Evolutionary conservation across 441 rosid species (phyloP), one percentile per base, ranked within the genome.

Genomic region (Dalechampia spathulata): DNA sequence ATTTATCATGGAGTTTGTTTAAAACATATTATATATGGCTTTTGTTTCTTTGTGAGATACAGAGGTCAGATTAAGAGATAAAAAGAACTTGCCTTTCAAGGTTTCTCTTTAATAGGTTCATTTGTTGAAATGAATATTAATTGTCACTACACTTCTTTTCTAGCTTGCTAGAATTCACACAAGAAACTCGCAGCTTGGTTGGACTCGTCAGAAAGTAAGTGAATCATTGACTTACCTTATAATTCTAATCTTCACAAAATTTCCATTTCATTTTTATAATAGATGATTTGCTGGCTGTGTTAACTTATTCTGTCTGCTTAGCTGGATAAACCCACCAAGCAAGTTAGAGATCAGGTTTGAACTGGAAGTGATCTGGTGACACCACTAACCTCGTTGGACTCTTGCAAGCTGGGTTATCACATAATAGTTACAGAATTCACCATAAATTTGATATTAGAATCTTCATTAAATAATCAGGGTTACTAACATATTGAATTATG

Each of bases 171-270:
- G 84, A 65, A 80, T 80, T 69, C 78, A 73, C 50, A 53, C 72
- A 15, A 74, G 81, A 69, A 76, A 70, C 58, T 66, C 76, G 41
- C 76, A 58, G 61, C 76, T 67, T 55, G 79, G 84, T 37, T 83
- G 90, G 86, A 80, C 83, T 53, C 78, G 86, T n/a, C 90, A 83
- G 60, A 80, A 83, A 61, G 90, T 83, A 68, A 73, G 79, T 64
- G 51, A 26, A 32, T 8, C 26, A 40, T 70, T 49, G n/a, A 27
- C 40, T 38, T 48, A 3, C n/a, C 39, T 36, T 22, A 21, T 34
- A 14, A 47, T 42, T 11, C 15, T 37, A 11, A 25, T 42, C n/a
- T 34, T 9, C 22, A 30, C 19, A n/a, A 55, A 23, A 22, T 47
- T 47, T 53, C 50, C 38, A 17, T 60, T 56, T 66, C 55, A 47